A percentile compares a stretch with the other conserved stretches of the same genome.
phyloP scores from a whole-genome alignment of 257 asterid species.

The Verbascum thapsus region DNA sequence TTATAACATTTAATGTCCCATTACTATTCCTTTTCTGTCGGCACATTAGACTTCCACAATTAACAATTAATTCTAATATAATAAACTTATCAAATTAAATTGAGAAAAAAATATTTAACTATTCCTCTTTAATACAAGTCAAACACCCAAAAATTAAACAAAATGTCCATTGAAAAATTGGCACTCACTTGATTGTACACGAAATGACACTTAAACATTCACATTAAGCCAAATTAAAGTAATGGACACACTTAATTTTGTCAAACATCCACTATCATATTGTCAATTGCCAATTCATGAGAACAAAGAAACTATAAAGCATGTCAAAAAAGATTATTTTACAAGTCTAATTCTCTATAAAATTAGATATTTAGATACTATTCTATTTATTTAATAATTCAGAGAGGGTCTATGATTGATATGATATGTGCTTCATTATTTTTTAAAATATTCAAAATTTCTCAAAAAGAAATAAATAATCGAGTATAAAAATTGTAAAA shows the following conservation, averaged over 20 bases:
- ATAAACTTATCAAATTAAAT: neutral
- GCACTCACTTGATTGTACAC: constrained; percentile 33
- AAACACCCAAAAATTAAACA: constrained; percentile 32
- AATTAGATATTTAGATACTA: no score
- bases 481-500: no score
- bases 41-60: constrained; percentile 34
- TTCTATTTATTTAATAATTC: no score
- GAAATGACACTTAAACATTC: constrained; percentile 25
- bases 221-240: constrained; percentile 7
- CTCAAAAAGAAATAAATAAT: no score
- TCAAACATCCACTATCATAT: constrained; percentile 29
- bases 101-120: constrained; percentile 6
- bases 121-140: constrained; percentile 36
- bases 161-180: constrained; percentile 25
- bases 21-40: constrained; percentile 35
- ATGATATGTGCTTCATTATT: no score
- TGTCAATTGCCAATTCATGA: constrained; percentile 31
- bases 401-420: no score
- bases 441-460: no score
- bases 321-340: constrained; percentile 5
- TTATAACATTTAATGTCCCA: constrained; percentile 24
- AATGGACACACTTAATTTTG: neutral
- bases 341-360: no score
- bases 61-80: constrained; percentile 25
- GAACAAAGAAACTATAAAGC: constrained; percentile 24